These are phyloP conservation scores for Penicillium ochrochloron DNA, from an alignment of 495 filamentous ascomycete genomes.

Conservation along the genomic window DNA sequence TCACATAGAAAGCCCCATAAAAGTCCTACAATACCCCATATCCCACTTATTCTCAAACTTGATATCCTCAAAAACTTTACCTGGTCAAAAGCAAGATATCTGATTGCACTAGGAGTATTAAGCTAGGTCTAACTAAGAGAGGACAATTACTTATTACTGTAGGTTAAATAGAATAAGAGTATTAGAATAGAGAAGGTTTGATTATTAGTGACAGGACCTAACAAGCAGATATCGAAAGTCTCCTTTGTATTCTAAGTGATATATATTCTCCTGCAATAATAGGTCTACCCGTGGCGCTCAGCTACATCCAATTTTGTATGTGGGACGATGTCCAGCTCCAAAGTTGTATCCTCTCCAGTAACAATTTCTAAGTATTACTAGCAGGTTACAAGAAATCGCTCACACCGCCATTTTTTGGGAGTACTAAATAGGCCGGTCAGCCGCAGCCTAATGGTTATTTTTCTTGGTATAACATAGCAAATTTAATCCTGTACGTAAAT, in stretches of 20 bases:
- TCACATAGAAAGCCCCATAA: no score
- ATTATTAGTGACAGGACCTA: background rate
- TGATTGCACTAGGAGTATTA: background rate
- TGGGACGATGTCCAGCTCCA: no score
- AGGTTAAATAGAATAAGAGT: background rate
- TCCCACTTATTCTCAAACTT: background rate
- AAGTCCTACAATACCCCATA: background rate
- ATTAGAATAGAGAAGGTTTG: background rate
- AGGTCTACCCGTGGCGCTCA: no score
- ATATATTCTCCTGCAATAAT: conserved; percentile 4
- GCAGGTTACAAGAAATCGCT: no score
- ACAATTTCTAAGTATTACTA: no score
- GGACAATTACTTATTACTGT: background rate
- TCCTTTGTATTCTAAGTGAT: background rate
- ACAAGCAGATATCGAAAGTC: background rate
- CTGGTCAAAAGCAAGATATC: background rate
- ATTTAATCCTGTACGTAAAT: no score
- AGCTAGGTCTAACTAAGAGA: background rate
- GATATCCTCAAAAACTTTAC: background rate
- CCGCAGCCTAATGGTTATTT: no score
- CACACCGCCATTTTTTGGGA: no score
- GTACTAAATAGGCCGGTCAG: no score
- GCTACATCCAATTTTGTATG: no score
- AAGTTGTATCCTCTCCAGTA: no score
- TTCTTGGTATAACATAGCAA: no score